Evolutionary conservation across 257 asterid species (phyloP), one percentile per base, ranked within the genome.

Genomic region (Scutellaria barbata): DNA sequence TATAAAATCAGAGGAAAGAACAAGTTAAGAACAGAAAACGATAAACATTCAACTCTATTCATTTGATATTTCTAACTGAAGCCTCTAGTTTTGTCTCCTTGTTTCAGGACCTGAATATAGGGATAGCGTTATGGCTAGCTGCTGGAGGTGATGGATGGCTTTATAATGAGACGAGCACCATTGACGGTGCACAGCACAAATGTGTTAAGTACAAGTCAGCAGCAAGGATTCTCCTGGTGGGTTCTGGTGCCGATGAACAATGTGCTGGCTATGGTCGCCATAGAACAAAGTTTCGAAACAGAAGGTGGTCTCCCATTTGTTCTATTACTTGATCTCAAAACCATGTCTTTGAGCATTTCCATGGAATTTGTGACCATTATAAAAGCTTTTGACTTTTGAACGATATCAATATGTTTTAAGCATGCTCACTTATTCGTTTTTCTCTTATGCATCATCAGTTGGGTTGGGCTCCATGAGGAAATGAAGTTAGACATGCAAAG

Each of bases 181-280:
- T 46, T 11, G 69, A 71, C 8, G 69, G 62, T 50, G 70, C 41
- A 16, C 67, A 48, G 13, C 8, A 54, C 83, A 72, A 71, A 65
- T 81, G 74, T 42, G 77, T 83, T 74, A 84, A 80, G 82, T 89
- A 85, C 75, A 94, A 85, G 68, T 94, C 99, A 1, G 60, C 47
- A 20, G 82, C 96, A 63, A 86, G 95, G 85, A 82, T 91, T 85
- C 96, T 94, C 10, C 80, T 94, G 56, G 95, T 89, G 79, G 99
- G 99, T 71, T 73, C 99, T 78, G 99, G 98, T 70, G 99, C 99
- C 56, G 99, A 94, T 58, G 99, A 94, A 69, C 99, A 94, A 62
- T 94, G 99, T 85, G 99, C 97, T 45, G 99, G 99, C 60, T 91
- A 94, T 81, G 99, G 99, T 62, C 96, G 99, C 60, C 97, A 94